Percentiles rank a stretch among this genome's conserved stretches.
phyloP scores from a whole-genome alignment of 108 stramenopile species.

The Aureococcus anophagefferens region DNA sequence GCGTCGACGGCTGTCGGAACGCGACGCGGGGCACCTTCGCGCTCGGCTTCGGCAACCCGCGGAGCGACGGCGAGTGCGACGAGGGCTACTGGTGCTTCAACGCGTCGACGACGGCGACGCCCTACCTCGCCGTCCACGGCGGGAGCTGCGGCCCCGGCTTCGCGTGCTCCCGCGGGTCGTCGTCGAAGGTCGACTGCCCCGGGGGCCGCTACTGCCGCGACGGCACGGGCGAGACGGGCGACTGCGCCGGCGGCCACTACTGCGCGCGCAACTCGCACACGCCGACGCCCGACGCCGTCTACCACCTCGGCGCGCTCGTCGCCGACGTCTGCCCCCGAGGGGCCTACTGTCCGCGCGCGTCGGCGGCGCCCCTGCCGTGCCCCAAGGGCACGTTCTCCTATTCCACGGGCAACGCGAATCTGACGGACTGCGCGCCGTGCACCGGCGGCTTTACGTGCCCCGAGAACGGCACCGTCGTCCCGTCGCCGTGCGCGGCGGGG shows the following conservation, averaged over 20 bases:
- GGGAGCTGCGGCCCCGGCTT: background rate
- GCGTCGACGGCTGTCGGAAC: slow-evolving; percentile 31
- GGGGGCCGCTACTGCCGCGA: slow-evolving; percentile 29
- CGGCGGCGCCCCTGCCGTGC: slow-evolving; percentile 6
- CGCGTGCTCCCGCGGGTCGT: background rate
- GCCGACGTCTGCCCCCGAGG: slow-evolving; percentile 11
- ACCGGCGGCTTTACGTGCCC: slow-evolving; percentile 4
- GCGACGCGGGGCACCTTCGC: slow-evolving; percentile 40
- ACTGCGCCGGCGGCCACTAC: slow-evolving; percentile 46
- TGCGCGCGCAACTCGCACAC: slow-evolving; percentile 30
- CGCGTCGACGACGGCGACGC: too few relatives aligned
- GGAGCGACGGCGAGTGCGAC: background rate
- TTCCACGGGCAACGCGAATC: background rate
- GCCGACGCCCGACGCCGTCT: slow-evolving; percentile 25
- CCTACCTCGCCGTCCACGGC: too few relatives aligned
- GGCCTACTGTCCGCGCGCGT: slow-evolving; percentile 2
- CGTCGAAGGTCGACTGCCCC: background rate
- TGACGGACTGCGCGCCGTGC: background rate
- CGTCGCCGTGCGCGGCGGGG: background rate
- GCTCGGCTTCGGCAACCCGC: too few relatives aligned
- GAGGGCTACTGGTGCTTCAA: slow-evolving; percentile 12
- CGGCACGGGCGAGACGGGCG: slow-evolving; percentile 26
- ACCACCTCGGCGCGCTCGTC: background rate
- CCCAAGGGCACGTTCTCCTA: slow-evolving; percentile 8
- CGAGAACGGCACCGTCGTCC: background rate